A percentile compares a stretch with the other conserved stretches of the same genome.
Evolutionary conservation across 768 basidiomycete species (phyloP).

Genomic region (Kwoniella newhampshirensis): DNA sequence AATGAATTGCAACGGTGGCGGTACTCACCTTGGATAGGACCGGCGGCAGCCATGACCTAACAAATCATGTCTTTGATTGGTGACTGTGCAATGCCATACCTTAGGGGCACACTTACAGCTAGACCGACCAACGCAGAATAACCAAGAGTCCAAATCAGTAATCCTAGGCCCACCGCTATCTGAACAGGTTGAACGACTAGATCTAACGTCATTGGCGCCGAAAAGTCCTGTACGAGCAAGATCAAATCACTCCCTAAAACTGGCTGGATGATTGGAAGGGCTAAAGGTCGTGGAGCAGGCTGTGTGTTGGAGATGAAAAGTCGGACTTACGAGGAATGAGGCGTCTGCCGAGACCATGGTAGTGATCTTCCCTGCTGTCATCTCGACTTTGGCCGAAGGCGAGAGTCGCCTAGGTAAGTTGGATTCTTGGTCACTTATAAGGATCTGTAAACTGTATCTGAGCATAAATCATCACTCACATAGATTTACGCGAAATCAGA

Average conservation of each 20-base stretch:
- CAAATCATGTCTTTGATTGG: too few relatives aligned
- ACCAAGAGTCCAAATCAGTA: constrained; percentile 68
- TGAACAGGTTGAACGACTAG: constrained; percentile 53
- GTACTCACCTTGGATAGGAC: constrained; percentile 61
- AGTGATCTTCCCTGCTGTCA: constrained; percentile 66
- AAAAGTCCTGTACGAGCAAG: constrained; percentile 18
- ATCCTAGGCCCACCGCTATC: constrained; percentile 63
- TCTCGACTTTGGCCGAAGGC: constrained; percentile 61
- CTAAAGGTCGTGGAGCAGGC: too few relatives aligned
- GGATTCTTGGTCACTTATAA: neutral
- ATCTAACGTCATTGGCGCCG: constrained; percentile 22
- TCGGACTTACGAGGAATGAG: constrained; percentile 60
- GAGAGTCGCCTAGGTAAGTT: constrained; percentile 58
- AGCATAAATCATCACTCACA: constrained; percentile 49
- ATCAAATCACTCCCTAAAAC: constrained; percentile 49
- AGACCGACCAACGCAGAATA: constrained; percentile 66
- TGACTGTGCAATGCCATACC: too few relatives aligned
- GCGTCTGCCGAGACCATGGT: constrained; percentile 69
- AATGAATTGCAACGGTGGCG: too few relatives aligned
- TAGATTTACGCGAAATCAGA: constrained; percentile 64
- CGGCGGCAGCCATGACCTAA: constrained; percentile 58
- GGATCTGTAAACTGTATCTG: too few relatives aligned
- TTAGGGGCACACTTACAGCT: constrained; percentile 16
- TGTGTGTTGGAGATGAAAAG: too few relatives aligned
- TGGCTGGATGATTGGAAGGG: neutral